A percentile compares a stretch with the other conserved stretches of the same genome.
phyloP scores from a whole-genome alignment of 2,329 filamentous ascomycete species.

The Arthrobotrys iridis region DNA sequence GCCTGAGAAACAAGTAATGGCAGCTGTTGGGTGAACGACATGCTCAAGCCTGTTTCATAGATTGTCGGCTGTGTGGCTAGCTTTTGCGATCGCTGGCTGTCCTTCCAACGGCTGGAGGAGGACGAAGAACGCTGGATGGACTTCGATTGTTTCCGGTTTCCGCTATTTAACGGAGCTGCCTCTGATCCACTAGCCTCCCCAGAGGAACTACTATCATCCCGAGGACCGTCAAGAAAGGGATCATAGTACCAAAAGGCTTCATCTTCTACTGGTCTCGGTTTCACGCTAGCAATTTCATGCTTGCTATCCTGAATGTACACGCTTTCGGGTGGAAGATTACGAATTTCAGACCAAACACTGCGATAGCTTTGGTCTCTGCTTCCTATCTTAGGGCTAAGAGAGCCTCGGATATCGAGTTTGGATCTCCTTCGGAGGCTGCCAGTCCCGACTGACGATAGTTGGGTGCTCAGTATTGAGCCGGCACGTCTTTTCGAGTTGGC shows the following conservation, averaged over 20 bases:
- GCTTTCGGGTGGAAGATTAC: slow-evolving; percentile 29
- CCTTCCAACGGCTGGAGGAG: slow-evolving; percentile 4
- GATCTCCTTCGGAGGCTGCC: slow-evolving; percentile 18
- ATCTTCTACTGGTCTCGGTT: slow-evolving; percentile 35
- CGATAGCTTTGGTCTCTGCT: slow-evolving; percentile 13
- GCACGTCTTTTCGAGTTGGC: slow-evolving; percentile 27
- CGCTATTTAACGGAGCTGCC: not conserved
- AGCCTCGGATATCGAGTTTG: slow-evolving; percentile 7
- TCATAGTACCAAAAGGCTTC: slow-evolving; percentile 51
- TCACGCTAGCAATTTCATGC: slow-evolving; percentile 35
- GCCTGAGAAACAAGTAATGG: slow-evolving; percentile 37
- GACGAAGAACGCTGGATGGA: slow-evolving; percentile 11
- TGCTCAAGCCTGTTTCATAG: slow-evolving; percentile 12
- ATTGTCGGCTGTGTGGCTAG: slow-evolving; percentile 13
- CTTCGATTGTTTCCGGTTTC: not conserved
- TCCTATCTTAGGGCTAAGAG: slow-evolving; percentile 18
- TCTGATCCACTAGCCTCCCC: slow-evolving; percentile 38
- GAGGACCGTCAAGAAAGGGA: slow-evolving; percentile 42
- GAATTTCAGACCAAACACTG: slow-evolving; percentile 44
- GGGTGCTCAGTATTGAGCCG: slow-evolving; percentile 40
- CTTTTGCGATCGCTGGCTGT: slow-evolving; percentile 19
- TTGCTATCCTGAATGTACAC: slow-evolving; percentile 39
- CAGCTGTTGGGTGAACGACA: slow-evolving; percentile 17
- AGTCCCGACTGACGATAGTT: slow-evolving; percentile 28
- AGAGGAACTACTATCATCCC: slow-evolving; percentile 24